Evolutionary conservation across 2,329 filamentous ascomycete species (phyloP).

Genomic region (Penicillium oxalicum): DNA sequence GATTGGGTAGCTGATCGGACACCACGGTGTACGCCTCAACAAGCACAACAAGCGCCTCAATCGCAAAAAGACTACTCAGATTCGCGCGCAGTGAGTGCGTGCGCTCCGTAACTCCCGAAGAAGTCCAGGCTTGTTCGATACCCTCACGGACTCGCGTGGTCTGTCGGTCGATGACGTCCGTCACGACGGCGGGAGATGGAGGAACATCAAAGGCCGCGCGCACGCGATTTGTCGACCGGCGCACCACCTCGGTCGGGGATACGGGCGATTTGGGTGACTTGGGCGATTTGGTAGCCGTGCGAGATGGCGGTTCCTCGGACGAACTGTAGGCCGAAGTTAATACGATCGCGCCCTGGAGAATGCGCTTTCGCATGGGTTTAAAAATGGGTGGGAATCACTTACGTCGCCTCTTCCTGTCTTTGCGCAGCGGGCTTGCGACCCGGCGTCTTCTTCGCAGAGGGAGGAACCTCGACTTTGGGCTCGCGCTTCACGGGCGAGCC

Average conservation of each 20-base stretch:
- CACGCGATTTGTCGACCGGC: slow-evolving; percentile 4
- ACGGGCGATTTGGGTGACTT: not conserved
- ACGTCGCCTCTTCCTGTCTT: slow-evolving; percentile 38
- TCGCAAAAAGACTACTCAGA: slow-evolving; percentile 62
- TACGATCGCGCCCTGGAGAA: not conserved
- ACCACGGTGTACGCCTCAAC: slow-evolving; percentile 68
- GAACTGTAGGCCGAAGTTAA: slow-evolving; percentile 11
- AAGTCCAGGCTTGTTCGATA: slow-evolving; percentile 31
- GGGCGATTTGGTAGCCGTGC: slow-evolving; percentile 1
- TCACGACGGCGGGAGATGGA: slow-evolving; percentile 44
- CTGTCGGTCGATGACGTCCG: slow-evolving; percentile 68
- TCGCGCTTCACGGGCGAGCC: slow-evolving; percentile 48
- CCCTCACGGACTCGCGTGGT: slow-evolving; percentile 34
- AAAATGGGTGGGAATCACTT: slow-evolving; percentile 8
- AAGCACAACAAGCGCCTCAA: slow-evolving; percentile 62
- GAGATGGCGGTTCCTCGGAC: slow-evolving; percentile 10
- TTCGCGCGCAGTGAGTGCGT: slow-evolving; percentile 60
- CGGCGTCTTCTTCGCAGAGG: slow-evolving; percentile 28
- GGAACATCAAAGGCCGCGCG: slow-evolving; percentile 20
- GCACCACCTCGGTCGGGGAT: slow-evolving; percentile 3
- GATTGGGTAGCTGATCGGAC: slow-evolving; percentile 62
- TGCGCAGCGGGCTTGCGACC: slow-evolving; percentile 37
- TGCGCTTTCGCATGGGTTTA: slow-evolving; percentile 3
- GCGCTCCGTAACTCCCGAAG: slow-evolving; percentile 37
- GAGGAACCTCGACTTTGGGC: slow-evolving; percentile 30